These are phyloP conservation scores for Chimonanthus salicifolius DNA, from an alignment of 164 flowering plant species.

Conservation along the genomic window DNA sequence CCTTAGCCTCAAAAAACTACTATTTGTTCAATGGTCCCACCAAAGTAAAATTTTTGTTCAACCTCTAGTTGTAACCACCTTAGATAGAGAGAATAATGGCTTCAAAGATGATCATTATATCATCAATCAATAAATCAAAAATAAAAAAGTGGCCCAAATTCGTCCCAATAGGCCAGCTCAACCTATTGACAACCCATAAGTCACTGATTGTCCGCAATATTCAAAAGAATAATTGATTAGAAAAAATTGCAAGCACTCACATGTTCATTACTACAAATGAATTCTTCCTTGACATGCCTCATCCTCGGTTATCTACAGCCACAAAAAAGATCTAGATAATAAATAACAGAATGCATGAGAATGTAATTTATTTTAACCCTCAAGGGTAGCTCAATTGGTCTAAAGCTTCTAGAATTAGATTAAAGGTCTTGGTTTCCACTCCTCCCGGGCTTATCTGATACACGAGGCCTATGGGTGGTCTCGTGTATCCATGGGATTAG, in stretches of 20 bases:
- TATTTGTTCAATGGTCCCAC: neutral
- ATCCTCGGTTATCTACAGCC: neutral
- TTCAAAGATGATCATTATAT: neutral
- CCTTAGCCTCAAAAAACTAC: no score
- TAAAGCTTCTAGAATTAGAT: neutral
- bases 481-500: no score
- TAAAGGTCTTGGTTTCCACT: no score
- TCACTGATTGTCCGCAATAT: neutral
- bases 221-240: neutral
- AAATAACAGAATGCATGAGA: neutral
- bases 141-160: neutral
- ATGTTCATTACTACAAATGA: neutral
- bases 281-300: conserved; percentile 15
- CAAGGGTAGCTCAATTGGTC: neutral
- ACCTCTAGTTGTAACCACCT: neutral
- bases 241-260: conserved; percentile 7
- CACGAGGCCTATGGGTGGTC: no score
- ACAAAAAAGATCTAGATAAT: neutral
- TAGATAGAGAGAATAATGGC: neutral
- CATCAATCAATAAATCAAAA: neutral
- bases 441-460: no score
- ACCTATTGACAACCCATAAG: neutral
- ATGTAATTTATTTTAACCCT: neutral
- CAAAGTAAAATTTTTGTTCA: neutral
- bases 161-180: neutral